Conservation (phyloP, 140 eudicot genomes). For the Artemisia princeps region DNA sequence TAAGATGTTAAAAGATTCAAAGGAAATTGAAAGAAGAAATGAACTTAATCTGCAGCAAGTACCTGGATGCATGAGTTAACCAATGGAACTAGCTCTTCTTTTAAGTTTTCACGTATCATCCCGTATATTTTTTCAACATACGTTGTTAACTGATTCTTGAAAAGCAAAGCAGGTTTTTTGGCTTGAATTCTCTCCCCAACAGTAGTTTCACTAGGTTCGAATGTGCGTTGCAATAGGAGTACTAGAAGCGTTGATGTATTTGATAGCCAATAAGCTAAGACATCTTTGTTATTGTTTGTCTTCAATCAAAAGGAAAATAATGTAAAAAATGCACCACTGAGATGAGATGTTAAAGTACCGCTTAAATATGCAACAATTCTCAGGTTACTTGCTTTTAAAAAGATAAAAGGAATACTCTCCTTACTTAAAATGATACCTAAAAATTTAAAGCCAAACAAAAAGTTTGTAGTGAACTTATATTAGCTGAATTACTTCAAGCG, state of each 20-base stretch:
- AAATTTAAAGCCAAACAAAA: no score
- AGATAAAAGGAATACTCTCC: no score
- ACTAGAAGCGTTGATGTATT: background rate
- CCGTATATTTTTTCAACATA: background rate
- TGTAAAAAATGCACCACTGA: no score
- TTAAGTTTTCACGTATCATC: background rate
- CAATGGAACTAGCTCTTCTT: background rate
- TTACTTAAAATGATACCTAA: no score
- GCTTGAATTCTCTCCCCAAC: background rate
- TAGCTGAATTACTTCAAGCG: no score
- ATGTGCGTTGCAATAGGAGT: background rate
- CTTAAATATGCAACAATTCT: no score
- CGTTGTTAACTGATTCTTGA: background rate
- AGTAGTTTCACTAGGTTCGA: background rate
- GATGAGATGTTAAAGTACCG: no score
- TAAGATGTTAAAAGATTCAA: background rate
- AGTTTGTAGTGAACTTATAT: no score
- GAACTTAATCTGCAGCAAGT: background rate
- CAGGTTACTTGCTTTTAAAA: no score
- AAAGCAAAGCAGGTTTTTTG: background rate
- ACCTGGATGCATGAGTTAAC: background rate
- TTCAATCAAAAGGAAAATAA: background rate
- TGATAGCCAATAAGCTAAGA: background rate
- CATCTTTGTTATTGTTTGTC: background rate
- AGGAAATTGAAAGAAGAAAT: background rate